Base-by-base conservation (phyloP, 2,329 filamentous ascomycete species). In the Calonectria pauciramosa region DNA sequence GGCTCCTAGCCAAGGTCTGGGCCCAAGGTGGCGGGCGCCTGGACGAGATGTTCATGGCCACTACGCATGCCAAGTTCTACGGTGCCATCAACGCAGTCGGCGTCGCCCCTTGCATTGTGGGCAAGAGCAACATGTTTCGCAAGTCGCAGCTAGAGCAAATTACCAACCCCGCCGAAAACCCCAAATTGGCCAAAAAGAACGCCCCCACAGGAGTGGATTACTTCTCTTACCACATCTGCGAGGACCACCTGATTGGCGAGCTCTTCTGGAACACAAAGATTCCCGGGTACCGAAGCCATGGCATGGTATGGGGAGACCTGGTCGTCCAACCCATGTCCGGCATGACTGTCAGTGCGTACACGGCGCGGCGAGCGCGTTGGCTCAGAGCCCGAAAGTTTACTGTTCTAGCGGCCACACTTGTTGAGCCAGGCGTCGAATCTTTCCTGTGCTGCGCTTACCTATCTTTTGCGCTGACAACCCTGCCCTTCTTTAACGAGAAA, bases 101-200 rank as follows among this genome's bases (percentile, higher is more conserved):
- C 4, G 87, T 99, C 68, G 97, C 97, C 0, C 97, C 97, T 11
- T 99, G 97, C 85, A 94, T 98, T 72, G 94, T 99, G 28, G 97
- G 97, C 66, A 99, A 99, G 87, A 98, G 95, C 81, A 99, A 97
- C 86, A 99, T 99, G 96, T 99, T 99, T 86, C 94, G 97, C 73
- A 95, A 94, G 75, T 95, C 95, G 0, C 96, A 99, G 81, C 91
- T 99, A 44, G 92, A 98, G 84, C 90, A 91, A 77, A 91, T 97
- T 11, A 93, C 92, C 38, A 85, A 90, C 81, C 84, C 90, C 44
- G 65, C 83, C 68, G 85, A 82, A 77, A 89, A 89, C 79, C 87
- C 86, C 32, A 80, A 86, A 76, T 83, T 88, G 78, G 81, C 83
- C 56, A 41, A 63, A 75, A 79, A 83, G 56, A 81, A 86, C 80